Base-by-base conservation (phyloP, 345 rosid genomes). In the Ceriops tagal region DNA sequence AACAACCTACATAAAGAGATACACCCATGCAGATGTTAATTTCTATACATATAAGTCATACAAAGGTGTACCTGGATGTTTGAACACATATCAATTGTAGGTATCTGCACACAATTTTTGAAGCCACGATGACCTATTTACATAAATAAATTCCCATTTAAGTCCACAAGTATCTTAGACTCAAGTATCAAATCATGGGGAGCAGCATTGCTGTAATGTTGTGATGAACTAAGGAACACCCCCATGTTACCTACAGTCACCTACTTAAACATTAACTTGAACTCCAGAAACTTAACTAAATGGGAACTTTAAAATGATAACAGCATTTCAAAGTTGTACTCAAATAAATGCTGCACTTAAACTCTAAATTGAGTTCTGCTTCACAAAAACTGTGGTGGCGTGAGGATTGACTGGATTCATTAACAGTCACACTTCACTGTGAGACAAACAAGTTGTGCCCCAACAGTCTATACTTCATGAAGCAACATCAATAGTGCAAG, bases 1-100 rank as follows among this genome's bases (percentile, higher is more conserved):
- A 66, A 91, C 96, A 62, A 93, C 96, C 98, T 93, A 75, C 77
- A 81, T 60, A 32, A 71, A 35, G 49, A 52, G 51, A 56, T 10
- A 15, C 19, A 62, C 11, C 19, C 65, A 37, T 24, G 30, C 47
- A 72, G 39, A 11, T 24, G 62, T 28, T 21, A 53, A n/a, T 9
- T 21, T 15, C 57, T 22, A 22, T 56, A 8, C 11, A 10, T 21
- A 22, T 56, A 24, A 22, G 18, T 22, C 22, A 22, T 15, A 56
- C 49, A 37, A 64, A 8, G 20, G 39, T 51, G 56, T 26, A 55
- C 31, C 22, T 49, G 19, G 49, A 62, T 65, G 43, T 51, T 53
- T 66, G 69, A 31, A 20, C 49, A 57, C 26, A 5, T 39, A 27
- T 11, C 16, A 43, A 37, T 26, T 16, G 32, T 24, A 27, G 22